These are phyloP conservation scores for Nitzschia inconspicua DNA, from an alignment of 108 stramenopile species.

Conservation along the genomic window DNA sequence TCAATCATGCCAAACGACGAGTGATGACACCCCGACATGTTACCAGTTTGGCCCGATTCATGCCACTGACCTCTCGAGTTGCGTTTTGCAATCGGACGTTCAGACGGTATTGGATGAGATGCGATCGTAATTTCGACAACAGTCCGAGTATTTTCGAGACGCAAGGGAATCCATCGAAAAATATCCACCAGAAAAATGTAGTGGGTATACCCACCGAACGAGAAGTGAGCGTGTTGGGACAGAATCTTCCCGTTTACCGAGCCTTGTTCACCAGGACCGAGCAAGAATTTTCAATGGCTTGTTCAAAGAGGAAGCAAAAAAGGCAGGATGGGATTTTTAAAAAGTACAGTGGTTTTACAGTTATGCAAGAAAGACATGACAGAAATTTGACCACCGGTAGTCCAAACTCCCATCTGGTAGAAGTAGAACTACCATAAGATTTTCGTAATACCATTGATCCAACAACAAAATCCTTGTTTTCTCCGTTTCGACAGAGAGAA, in stretches of 20 bases:
- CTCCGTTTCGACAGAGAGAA: too few relatives aligned
- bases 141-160: constrained; percentile 44
- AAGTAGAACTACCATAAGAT: too few relatives aligned
- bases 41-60: constrained; percentile 54
- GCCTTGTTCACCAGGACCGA: constrained; percentile 60
- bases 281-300: background rate
- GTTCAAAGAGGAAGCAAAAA: too few relatives aligned
- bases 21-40: constrained; percentile 75
- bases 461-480: too few relatives aligned
- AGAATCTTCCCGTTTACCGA: constrained; percentile 72
- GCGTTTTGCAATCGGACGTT: constrained; percentile 79
- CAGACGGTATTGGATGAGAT: constrained; percentile 78
- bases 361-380: too few relatives aligned
- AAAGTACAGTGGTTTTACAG: too few relatives aligned
- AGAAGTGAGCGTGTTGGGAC: constrained; percentile 77
- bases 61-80: constrained; percentile 47
- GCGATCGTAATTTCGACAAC: constrained; percentile 64
- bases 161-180: constrained; percentile 22
- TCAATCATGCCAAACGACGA: constrained; percentile 70
- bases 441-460: too few relatives aligned
- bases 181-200: constrained; percentile 57
- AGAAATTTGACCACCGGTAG: too few relatives aligned
- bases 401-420: too few relatives aligned
- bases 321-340: too few relatives aligned
- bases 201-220: constrained; percentile 82